Evolutionary conservation across 1,139 yeast species (phyloP), one percentile per base, ranked within the genome.

Genomic region (Blastobotrys apis): DNA sequence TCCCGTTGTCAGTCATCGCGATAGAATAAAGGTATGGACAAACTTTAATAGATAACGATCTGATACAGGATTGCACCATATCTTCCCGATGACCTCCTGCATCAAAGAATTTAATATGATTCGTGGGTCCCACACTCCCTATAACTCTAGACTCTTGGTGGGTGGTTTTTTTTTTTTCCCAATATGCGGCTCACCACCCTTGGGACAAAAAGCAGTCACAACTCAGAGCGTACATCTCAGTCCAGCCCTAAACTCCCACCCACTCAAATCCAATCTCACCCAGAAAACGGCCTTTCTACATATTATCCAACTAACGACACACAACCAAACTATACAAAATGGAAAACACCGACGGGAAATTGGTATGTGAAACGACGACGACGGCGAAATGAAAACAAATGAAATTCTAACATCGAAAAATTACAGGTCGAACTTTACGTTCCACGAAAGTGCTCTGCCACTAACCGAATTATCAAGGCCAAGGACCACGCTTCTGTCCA

Each of bases 371-470:
- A 29, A 10, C 13, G 13, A 23, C n/a, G n/a, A n/a, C n/a, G n/a
- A n/a, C n/a, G n/a, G n/a, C n/a, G n/a, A n/a, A n/a, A n/a, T n/a
- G n/a, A n/a, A n/a, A n/a, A n/a, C n/a, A n/a, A n/a, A n/a, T n/a
- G n/a, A n/a, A n/a, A n/a, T n/a, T n/a, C n/a, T n/a, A n/a, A n/a
- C n/a, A n/a, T n/a, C n/a, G n/a, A n/a, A n/a, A n/a, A n/a, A n/a
- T 27, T 27, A 5, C 65, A 87, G 96, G 96, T 92, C 77, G 99
- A 94, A 83, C 90, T 92, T 77, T 92, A 92, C 95, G 95, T 92
- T 77, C 99, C 99, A 81, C 87, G 98, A 85, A 92, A 92, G 82
- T 92, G 99, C 82, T 92, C 97, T 77, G 99, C 98, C 71, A 88
- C 98, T 78, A 90, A 88, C 97, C 90, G 97, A 81, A 88, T 94